Percentiles rank a stretch among this genome's conserved stretches.
phyloP scores from a whole-genome alignment of 495 filamentous ascomycete species.

The Daldinia grandis region DNA sequence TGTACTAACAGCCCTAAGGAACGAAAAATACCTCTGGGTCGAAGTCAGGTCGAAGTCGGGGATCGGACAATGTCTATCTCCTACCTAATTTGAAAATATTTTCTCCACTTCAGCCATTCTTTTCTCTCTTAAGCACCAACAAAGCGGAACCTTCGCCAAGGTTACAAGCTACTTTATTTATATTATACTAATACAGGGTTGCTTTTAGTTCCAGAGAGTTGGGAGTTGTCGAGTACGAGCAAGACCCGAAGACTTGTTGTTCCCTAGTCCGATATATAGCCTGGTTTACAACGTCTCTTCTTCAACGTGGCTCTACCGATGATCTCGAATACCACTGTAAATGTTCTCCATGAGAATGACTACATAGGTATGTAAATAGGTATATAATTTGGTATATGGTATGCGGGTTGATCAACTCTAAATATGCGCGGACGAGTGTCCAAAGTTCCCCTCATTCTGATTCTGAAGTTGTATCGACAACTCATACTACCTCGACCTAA shows the following conservation, averaged over 20 bases:
- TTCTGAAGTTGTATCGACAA: conserved; percentile 29
- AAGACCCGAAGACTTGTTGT: background rate
- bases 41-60: background rate
- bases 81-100: background rate
- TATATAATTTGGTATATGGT: background rate
- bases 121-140: background rate
- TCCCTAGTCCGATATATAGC: background rate
- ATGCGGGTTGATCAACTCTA: background rate
- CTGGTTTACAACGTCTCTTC: background rate
- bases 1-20: background rate
- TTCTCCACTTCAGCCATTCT: background rate
- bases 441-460: conserved; percentile 11
- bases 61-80: background rate
- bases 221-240: conserved; percentile 12
- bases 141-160: conserved; percentile 19
- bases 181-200: background rate
- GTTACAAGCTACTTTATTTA: conserved; percentile 24
- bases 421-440: background rate
- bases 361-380: background rate
- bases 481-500: conserved; percentile 24
- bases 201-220: conserved; percentile 13
- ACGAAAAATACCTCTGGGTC: too few species aligned
- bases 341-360: background rate
- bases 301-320: background rate
- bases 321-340: background rate